These are phyloP conservation scores for Chlamydomonas reinhardtii DNA, from an alignment of 163 green algal species.

Conservation along the genomic window DNA sequence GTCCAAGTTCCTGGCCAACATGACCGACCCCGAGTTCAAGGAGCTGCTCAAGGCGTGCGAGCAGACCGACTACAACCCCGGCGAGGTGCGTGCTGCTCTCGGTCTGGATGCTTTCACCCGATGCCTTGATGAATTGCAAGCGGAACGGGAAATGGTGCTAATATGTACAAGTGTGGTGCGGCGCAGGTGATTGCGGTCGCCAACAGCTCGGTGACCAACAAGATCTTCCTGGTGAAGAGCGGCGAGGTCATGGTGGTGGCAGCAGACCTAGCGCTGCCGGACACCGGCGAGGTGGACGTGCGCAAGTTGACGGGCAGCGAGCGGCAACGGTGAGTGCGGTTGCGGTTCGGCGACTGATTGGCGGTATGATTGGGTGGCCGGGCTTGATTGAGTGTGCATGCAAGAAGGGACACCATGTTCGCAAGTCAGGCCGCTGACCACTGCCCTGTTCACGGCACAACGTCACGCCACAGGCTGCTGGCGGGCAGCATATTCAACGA, in stretches of 20 bases:
- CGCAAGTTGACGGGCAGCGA: conserved; percentile 43
- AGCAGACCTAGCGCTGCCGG: conserved; percentile 55
- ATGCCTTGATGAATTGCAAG: too few species aligned
- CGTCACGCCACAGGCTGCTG: conserved; percentile 21
- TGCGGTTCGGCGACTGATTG: too few species aligned
- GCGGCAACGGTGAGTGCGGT: conserved; percentile 3
- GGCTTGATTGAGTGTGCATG: too few species aligned
- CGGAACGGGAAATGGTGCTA: too few species aligned
- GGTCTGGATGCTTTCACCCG: too few species aligned
- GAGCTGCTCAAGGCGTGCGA: conserved; percentile 54
- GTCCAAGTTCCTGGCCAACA: conserved; percentile 53
- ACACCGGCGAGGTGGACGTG: conserved; percentile 35
- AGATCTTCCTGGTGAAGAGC: conserved; percentile 64
- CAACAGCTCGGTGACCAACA: conserved; percentile 40
- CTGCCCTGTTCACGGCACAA: too few species aligned
- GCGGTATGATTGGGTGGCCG: too few species aligned
- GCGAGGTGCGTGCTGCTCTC: conserved; percentile 34
- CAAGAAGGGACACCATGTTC: too few species aligned
- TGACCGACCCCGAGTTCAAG: conserved; percentile 61
- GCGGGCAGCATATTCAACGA: conserved; percentile 62
- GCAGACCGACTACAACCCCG: conserved; percentile 52
- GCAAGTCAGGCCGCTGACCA: too few species aligned
- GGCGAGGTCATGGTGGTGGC: conserved; percentile 66
- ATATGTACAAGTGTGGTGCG: too few species aligned
- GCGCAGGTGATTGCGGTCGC: conserved; percentile 53